Evolutionary conservation across 441 rosid species (phyloP).

Genomic region (Flueggea neowawraea): DNA sequence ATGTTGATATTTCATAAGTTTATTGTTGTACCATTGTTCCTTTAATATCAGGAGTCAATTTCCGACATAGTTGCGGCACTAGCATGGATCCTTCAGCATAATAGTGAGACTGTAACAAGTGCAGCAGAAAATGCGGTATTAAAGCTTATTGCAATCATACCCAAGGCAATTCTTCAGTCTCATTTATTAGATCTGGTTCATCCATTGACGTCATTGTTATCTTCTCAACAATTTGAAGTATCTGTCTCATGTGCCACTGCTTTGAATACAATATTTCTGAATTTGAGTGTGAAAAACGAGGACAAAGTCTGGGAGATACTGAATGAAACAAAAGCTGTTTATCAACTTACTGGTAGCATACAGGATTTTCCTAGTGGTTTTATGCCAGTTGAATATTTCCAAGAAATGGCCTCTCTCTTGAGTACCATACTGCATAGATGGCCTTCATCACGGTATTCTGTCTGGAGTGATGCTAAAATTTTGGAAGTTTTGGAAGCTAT

Average conservation of each 20-base stretch:
- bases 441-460: slow-evolving; percentile 65
- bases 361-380: slow-evolving; percentile 25
- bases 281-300: slow-evolving; percentile 44
- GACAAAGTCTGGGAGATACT: slow-evolving; percentile 56
- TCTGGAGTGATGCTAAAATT: slow-evolving; percentile 51
- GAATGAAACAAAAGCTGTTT: slow-evolving; percentile 36
- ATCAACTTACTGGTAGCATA: slow-evolving; percentile 30
- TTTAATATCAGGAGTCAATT: slow-evolving; percentile 47
- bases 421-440: slow-evolving; percentile 51
- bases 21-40: no score
- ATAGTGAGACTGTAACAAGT: slow-evolving; percentile 39
- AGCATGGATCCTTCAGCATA: slow-evolving; percentile 58
- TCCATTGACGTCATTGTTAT: slow-evolving; percentile 56
- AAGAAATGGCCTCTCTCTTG: slow-evolving; percentile 56
- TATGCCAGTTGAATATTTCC: slow-evolving; percentile 46
- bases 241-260: slow-evolving; percentile 55
- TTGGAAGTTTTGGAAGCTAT: slow-evolving; percentile 43
- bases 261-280: slow-evolving; percentile 49
- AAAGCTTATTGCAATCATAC: slow-evolving; percentile 37
- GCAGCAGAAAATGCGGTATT: slow-evolving; percentile 45
- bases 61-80: slow-evolving; percentile 57
- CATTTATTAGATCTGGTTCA: slow-evolving; percentile 42
- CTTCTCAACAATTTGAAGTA: slow-evolving; percentile 38
- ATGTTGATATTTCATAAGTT: no score
- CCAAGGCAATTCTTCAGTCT: slow-evolving; percentile 32